Conservation (phyloP, 768 basidiomycete genomes). For the Lyophyllum shimeji region DNA sequence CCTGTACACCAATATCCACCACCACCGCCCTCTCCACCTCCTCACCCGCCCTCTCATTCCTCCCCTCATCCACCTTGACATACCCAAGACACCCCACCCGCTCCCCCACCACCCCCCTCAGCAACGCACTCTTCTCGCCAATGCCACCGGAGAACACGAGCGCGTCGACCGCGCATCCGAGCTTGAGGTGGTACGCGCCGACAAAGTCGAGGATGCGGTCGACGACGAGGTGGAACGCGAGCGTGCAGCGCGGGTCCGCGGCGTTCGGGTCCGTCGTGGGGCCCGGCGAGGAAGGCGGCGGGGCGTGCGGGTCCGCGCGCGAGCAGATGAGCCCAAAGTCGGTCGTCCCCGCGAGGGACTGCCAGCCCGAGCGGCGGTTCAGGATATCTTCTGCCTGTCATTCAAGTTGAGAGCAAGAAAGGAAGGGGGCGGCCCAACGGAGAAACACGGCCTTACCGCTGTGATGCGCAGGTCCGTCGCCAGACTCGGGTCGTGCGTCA, state of each 20-base stretch:
- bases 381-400: conserved; percentile 67
- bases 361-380: conserved; percentile 77
- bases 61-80: conserved; percentile 41
- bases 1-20: conserved; percentile 41
- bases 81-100: conserved; percentile 65
- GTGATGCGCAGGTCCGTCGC: conserved; percentile 55
- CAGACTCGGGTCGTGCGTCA: conserved; percentile 52
- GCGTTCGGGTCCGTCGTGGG: conserved; percentile 13
- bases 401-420: background rate
- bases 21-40: conserved; percentile 44
- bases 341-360: conserved; percentile 75
- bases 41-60: conserved; percentile 42
- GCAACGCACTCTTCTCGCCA: conserved; percentile 67
- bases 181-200: conserved; percentile 74
- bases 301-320: conserved; percentile 33
- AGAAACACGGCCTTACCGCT: conserved; percentile 31
- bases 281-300: conserved; percentile 14
- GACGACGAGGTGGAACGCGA: conserved; percentile 79
- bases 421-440: conserved; percentile 2
- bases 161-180: conserved; percentile 68
- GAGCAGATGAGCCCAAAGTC: conserved; percentile 73
- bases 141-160: conserved; percentile 88
- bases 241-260: conserved; percentile 27
- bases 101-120: conserved; percentile 58
- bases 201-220: conserved; percentile 75